Base-by-base conservation (phyloP, 2,329 filamentous ascomycete genomes). In the Coniosporium tulheliwenetii region DNA sequence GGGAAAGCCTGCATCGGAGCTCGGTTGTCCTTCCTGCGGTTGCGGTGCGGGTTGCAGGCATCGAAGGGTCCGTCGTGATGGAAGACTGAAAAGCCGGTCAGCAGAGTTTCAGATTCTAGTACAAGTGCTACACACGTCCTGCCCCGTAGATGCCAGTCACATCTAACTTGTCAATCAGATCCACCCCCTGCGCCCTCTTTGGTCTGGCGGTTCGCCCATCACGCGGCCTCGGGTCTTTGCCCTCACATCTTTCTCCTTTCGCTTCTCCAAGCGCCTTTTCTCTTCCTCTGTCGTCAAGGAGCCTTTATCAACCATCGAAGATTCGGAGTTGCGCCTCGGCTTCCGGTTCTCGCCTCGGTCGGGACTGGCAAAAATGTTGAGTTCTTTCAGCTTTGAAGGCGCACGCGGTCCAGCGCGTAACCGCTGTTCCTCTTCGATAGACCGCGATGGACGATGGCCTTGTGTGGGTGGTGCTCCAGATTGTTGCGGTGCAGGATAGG, bases 11-110 rank as follows among this genome's bases (percentile, higher is more conserved):
- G 80, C 85, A 98, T 95, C 1, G 91, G 91, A 5, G 91, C 86
- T 41, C 82, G 78, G 44, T 79, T 77, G 53, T 81, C 79, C 51
- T 79, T 84, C 55, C 83, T 82, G 43, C 84, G 79, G 61, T 96
- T 98, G 48, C 91, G 84, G 58, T 93, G 83, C 4, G 91, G 86
- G 59, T 94, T 93, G 58, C 91, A 84, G 14, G 91, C 91, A 61
- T 98, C 91, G 53, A 95, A 98, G 4, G 91, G 91, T 1, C 91
- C 91, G 54, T 96, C 91, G 55, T 98, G 91, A 54, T 98, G 91
- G 63, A 96, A 94, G 50, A 94, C 86, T 93, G 52, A 12, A 43
- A 39, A 16, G 38, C 15, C 14, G 36, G 44, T 48, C 42, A 50
- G 41, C 38, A 30, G 14, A n/a, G 15, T 29, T 19, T n/a, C 42